Conservation (phyloP, 1,284 basidiomycete genomes). For the Prillingera fragicola region DNA sequence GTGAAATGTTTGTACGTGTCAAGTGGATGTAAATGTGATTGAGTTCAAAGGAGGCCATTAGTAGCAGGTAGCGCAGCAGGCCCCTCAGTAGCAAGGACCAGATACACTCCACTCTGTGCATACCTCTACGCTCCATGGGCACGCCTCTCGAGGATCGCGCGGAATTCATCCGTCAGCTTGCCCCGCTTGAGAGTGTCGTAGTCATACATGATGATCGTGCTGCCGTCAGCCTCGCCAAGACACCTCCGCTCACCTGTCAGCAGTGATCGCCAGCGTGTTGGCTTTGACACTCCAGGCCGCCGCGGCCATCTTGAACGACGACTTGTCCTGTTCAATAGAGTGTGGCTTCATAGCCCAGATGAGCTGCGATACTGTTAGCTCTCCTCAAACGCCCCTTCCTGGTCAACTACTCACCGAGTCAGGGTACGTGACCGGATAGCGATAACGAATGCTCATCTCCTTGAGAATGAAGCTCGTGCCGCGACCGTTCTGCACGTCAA, state of each 20-base stretch:
- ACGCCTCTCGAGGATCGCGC: conserved; percentile 22
- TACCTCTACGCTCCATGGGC: not conserved
- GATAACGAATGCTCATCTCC: conserved; percentile 20
- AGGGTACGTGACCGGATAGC: conserved; percentile 43
- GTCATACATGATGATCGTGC: conserved; percentile 45
- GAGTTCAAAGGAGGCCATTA: no score
- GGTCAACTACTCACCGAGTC: conserved; percentile 31
- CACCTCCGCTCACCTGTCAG: conserved; percentile 7
- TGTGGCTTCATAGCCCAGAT: conserved; percentile 34
- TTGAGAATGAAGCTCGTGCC: conserved; percentile 39
- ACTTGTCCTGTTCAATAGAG: conserved; percentile 30
- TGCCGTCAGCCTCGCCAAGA: conserved; percentile 5
- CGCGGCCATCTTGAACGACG: conserved; percentile 31
- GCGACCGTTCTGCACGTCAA: conserved; percentile 22
- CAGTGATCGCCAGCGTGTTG: conserved; percentile 33
- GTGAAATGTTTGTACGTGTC: no score
- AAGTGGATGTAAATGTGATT: no score
- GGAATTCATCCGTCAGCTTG: conserved; percentile 31
- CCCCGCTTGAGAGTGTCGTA: conserved; percentile 39
- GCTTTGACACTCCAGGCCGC: conserved; percentile 38
- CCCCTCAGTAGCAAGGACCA: no score
- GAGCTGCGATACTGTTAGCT: conserved; percentile 29
- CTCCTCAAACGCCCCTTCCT: not conserved
- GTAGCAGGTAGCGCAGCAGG: no score
- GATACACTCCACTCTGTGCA: no score